Evolutionary conservation across 83 land plant genomes (phyloP).

Genomic region (Larix sibirica): DNA sequence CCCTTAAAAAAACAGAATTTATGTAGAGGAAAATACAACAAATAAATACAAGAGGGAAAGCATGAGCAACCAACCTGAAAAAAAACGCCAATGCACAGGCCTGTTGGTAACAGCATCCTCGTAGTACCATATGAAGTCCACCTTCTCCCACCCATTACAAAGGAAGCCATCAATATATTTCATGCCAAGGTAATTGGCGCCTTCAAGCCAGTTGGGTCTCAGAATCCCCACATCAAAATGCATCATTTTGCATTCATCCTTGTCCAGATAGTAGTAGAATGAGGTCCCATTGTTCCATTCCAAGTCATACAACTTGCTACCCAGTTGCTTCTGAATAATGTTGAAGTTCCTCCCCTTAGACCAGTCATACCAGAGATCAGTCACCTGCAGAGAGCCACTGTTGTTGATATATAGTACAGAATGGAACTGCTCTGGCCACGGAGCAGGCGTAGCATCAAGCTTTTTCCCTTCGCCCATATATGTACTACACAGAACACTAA

Average conservation of each 20-base stretch:
- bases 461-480: background rate
- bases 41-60: too few species aligned
- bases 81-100: slow-evolving; percentile 64
- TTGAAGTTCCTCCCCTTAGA: slow-evolving; percentile 64
- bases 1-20: too few species aligned
- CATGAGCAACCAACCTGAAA: slow-evolving; percentile 31
- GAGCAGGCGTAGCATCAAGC: slow-evolving; percentile 31
- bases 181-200: slow-evolving; percentile 47
- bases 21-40: too few species aligned
- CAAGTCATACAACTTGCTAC: slow-evolving; percentile 43
- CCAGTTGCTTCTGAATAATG: slow-evolving; percentile 62
- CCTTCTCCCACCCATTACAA: slow-evolving; percentile 69
- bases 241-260: slow-evolving; percentile 21
- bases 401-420: slow-evolving; percentile 44
- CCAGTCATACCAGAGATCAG: slow-evolving; percentile 77
- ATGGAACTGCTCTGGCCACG: slow-evolving; percentile 71
- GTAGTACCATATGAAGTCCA: slow-evolving; percentile 56
- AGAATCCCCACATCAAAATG: slow-evolving; percentile 59
- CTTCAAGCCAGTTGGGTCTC: slow-evolving; percentile 59
- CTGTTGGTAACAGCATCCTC: slow-evolving; percentile 57
- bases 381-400: slow-evolving; percentile 39
- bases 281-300: slow-evolving; percentile 75
- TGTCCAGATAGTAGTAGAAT: slow-evolving; percentile 52
- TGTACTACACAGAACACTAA: background rate
- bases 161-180: slow-evolving; percentile 46